phyloP scores from a whole-genome alignment of 2,329 filamentous ascomycete genomes.

The Clarireedia paspali region DNA sequence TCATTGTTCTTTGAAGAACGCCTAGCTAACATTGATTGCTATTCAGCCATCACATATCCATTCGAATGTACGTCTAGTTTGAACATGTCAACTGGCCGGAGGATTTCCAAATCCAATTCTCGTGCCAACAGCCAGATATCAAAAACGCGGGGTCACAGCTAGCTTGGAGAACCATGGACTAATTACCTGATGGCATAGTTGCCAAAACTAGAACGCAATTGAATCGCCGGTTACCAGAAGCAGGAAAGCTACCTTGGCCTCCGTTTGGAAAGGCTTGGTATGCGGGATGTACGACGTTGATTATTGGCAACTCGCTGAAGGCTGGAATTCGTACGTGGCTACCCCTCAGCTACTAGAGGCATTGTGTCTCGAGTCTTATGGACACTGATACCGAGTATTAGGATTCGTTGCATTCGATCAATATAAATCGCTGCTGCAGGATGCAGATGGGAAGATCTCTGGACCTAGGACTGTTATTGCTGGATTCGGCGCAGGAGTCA shows the following conservation, averaged over 20 bases:
- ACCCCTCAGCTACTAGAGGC: not conserved
- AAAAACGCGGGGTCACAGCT: not conserved
- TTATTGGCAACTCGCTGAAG: conserved; percentile 94
- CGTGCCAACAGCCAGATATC: not conserved
- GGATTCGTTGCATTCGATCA: conserved; percentile 94
- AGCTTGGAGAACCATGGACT: not conserved
- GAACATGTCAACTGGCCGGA: not conserved
- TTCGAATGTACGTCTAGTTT: conserved; percentile 64
- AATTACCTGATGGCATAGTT: conserved; percentile 33
- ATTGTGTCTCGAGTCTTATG: not conserved
- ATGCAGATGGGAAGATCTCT: conserved; percentile 79
- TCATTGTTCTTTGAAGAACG: not conserved
- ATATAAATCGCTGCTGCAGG: conserved; percentile 77
- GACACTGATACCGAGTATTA: conserved; percentile 27
- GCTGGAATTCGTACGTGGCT: conserved; percentile 73
- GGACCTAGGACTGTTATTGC: conserved; percentile 87
- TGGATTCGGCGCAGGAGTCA: conserved; percentile 90
- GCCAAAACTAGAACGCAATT: conserved; percentile 93
- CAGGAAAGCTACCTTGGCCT: conserved; percentile 88
- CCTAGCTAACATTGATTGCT: conserved; percentile 4
- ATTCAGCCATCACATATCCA: conserved; percentile 77
- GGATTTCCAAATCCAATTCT: not conserved
- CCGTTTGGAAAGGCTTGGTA: conserved; percentile 95
- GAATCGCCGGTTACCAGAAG: conserved; percentile 72
- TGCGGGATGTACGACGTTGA: conserved; percentile 91